Base-by-base conservation (phyloP, 2,329 filamentous ascomycete genomes). In the Pezicula neosporulosa region DNA sequence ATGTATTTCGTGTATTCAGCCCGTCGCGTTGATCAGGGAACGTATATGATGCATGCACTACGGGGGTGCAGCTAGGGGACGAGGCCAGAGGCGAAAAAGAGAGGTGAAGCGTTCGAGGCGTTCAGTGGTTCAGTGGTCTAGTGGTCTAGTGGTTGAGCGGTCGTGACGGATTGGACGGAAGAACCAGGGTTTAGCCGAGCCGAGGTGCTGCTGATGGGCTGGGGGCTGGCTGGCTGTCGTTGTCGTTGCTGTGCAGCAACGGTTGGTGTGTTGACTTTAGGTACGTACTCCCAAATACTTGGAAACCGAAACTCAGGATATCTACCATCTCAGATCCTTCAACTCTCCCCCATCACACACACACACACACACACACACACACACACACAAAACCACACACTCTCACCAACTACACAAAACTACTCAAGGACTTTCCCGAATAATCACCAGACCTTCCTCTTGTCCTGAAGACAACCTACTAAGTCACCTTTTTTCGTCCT, bases 391-490 rank as follows among this genome's bases (percentile, higher is more conserved):
- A 49, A 48, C 33, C 45, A 47, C 44, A 35, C 37, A 15, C 16
- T 12, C 30, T 35, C 37, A 41, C n/a, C 27, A 7, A 35, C 28
- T 18, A 48, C 10, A 19, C 33, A 28, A n/a, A 12, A 37, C 9
- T 38, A n/a, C 19, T 33, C 47, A 51, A 52, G 35, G 46, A 38
- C 35, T 27, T 42, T 47, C 37, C 41, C 27, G 13, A 21, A 37
- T n/a, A 30, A 7, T 19, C 15, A 8, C 33, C 30, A 21, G 18
- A 21, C 33, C 48, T 50, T 57, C 56, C 49, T 60, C 56, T 56
- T 57, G 56, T 53, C 56, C 35, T 53, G 50, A 59, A 54, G 43
- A 53, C 52, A 52, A 49, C 46, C 39, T 12, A 8, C 12, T 24
- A 45, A 41, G 28, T 27, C 35, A 51, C 18, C 41, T 48, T 33